phyloP scores from a whole-genome alignment of 2,329 filamentous ascomycete species.

The Sporothrix curviconia region DNA sequence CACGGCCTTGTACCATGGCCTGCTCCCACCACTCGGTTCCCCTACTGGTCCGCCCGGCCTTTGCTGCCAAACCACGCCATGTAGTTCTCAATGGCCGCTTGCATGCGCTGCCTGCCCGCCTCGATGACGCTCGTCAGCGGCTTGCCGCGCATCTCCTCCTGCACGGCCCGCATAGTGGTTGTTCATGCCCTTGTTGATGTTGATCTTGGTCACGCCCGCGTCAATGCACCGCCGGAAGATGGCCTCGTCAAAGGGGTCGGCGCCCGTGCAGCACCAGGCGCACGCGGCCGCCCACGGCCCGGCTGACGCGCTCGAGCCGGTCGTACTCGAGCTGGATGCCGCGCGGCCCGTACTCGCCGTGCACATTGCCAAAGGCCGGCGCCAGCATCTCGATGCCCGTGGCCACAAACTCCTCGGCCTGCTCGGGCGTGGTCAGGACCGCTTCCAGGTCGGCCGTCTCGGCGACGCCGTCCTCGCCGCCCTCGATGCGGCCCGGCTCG shows the following conservation, averaged over 20 bases:
- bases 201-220: constrained; percentile 41
- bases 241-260: constrained; percentile 40
- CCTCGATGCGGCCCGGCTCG: constrained; percentile 53
- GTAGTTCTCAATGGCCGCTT: constrained; percentile 41
- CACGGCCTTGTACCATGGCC: too few species aligned
- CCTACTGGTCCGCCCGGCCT: constrained; percentile 32
- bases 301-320: constrained; percentile 38
- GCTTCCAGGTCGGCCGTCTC: constrained; percentile 46
- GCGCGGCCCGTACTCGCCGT: constrained; percentile 63
- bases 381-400: constrained; percentile 70
- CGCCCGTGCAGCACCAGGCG: constrained; percentile 42
- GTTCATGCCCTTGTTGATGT: constrained; percentile 48
- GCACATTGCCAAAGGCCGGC: constrained; percentile 70
- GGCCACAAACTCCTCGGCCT: constrained; percentile 62
- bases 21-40: background rate
- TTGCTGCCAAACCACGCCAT: constrained; percentile 40
- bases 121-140: constrained; percentile 43
- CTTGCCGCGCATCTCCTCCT: constrained; percentile 40
- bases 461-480: constrained; percentile 64
- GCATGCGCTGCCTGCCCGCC: constrained; percentile 40
- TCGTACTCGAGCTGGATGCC: constrained; percentile 58
- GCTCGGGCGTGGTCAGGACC: constrained; percentile 57
- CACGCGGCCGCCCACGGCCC: constrained; percentile 38
- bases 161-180: constrained; percentile 39
- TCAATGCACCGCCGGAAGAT: constrained; percentile 40